These are phyloP conservation scores for Pichia sp. DNA, from an alignment of 1,139 yeast genomes.

Conservation along the genomic window DNA sequence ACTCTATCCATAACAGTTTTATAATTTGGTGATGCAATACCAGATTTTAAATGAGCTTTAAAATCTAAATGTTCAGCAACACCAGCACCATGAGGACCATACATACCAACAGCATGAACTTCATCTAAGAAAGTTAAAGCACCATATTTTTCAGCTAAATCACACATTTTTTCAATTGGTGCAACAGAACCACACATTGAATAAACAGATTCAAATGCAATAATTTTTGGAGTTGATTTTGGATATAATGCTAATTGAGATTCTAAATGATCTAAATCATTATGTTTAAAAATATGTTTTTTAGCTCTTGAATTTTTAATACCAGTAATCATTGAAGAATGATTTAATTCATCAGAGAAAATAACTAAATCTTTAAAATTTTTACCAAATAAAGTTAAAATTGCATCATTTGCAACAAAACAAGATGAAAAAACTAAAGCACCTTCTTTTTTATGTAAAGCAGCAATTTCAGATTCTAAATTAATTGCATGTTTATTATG, in stretches of 20 bases:
- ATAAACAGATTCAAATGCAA: slow-evolving; percentile 95
- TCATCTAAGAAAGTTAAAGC: slow-evolving; percentile 96
- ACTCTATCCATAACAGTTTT: slow-evolving; percentile 78
- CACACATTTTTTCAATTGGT: slow-evolving; percentile 89
- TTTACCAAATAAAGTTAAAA: slow-evolving; percentile 86
- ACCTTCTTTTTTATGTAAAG: slow-evolving; percentile 90
- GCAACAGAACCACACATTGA: slow-evolving; percentile 98
- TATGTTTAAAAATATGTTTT: slow-evolving; percentile 89
- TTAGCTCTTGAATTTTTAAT: slow-evolving; percentile 83
- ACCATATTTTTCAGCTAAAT: slow-evolving; percentile 94
- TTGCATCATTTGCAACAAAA: slow-evolving; percentile 95
- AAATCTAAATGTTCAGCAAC: slow-evolving; percentile 95
- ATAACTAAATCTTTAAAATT: slow-evolving; percentile 84
- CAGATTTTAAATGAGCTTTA: slow-evolving; percentile 66
- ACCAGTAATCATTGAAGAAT: slow-evolving; percentile 97
- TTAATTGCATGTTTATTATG: slow-evolving; percentile 84
- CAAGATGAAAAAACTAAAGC: slow-evolving; percentile 94
- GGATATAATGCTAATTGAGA: slow-evolving; percentile 73
- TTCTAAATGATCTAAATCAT: slow-evolving; percentile 80
- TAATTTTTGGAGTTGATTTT: slow-evolving; percentile 77
- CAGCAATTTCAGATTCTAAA: slow-evolving; percentile 81
- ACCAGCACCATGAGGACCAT: slow-evolving; percentile 99
- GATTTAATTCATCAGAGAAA: slow-evolving; percentile 89
- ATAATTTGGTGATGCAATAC: slow-evolving; percentile 48
- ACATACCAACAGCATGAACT: slow-evolving; percentile 98